These are phyloP conservation scores for Mrakia frigida DNA, from an alignment of 768 basidiomycete genomes.

Conservation along the genomic window DNA sequence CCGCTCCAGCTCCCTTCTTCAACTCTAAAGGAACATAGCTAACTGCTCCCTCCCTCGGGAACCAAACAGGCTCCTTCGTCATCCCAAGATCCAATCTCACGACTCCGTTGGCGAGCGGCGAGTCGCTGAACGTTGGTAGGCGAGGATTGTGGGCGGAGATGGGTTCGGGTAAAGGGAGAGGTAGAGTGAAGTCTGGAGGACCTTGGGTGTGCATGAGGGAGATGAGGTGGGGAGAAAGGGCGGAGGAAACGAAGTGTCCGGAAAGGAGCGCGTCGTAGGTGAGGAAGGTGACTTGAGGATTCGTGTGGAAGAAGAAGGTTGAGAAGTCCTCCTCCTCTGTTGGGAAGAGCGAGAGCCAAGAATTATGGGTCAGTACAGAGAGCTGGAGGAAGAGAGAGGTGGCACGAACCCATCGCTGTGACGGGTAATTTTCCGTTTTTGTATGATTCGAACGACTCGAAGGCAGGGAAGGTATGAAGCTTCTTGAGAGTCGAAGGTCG, in stretches of 20 bases:
- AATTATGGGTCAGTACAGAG: not conserved
- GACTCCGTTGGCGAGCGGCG: not conserved
- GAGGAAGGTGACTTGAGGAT: slow-evolving; percentile 25
- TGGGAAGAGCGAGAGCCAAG: not conserved
- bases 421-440: slow-evolving; percentile 7
- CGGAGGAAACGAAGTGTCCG: slow-evolving; percentile 15
- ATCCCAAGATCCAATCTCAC: slow-evolving; percentile 13
- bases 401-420: slow-evolving; percentile 18
- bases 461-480: slow-evolving; percentile 23
- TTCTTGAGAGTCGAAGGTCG: slow-evolving; percentile 3
- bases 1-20: not conserved
- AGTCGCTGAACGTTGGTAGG: not conserved
- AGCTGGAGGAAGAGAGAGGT: not conserved
- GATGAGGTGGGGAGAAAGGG: slow-evolving; percentile 14
- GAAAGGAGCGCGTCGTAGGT: slow-evolving; percentile 15
- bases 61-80: slow-evolving; percentile 22
- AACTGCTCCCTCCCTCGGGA: slow-evolving; percentile 17
- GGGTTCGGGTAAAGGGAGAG: not conserved
- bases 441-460: slow-evolving; percentile 3
- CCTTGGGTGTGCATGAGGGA: not conserved
- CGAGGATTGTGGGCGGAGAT: not conserved
- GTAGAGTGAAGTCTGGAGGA: slow-evolving; percentile 3
- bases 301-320: slow-evolving; percentile 21
- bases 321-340: slow-evolving; percentile 30
- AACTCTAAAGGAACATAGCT: not conserved